Evolutionary conservation across 805 yeast genomes (phyloP).

Genomic region (Wickerhamomyces xylosicus): DNA sequence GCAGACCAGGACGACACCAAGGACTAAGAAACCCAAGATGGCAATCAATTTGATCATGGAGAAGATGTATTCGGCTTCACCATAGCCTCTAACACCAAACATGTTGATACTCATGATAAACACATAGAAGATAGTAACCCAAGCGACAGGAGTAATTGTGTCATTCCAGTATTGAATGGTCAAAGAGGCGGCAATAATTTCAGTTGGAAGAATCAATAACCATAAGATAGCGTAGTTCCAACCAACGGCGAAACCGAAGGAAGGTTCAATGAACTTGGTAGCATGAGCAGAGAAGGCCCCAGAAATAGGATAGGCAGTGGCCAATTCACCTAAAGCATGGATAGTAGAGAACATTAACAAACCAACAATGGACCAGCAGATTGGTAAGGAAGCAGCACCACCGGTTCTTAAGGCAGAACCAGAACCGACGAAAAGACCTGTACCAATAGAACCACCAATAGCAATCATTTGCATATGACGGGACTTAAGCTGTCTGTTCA

Average conservation of each 20-base stretch:
- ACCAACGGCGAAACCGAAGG: constrained; percentile 55
- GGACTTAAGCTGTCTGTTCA: constrained; percentile 40
- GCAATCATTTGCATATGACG: constrained; percentile 62
- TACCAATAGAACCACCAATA: constrained; percentile 60
- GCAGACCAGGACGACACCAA: constrained; percentile 37
- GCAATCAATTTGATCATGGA: constrained; percentile 39
- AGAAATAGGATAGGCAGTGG: constrained; percentile 50
- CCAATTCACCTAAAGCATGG: constrained; percentile 52
- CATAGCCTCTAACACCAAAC: constrained; percentile 46
- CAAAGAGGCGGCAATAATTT: constrained; percentile 43
- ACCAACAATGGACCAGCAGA: constrained; percentile 45
- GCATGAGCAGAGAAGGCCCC: constrained; percentile 60
- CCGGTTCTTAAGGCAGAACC: constrained; percentile 48
- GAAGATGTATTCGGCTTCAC: constrained; percentile 42
- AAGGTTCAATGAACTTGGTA: constrained; percentile 44
- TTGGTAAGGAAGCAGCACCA: constrained; percentile 56
- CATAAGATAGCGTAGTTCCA: constrained; percentile 47
- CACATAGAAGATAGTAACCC: constrained; percentile 40
- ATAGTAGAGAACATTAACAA: constrained; percentile 47
- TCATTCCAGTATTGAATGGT: constrained; percentile 42
- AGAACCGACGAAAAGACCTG: constrained; percentile 59
- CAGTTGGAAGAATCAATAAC: constrained; percentile 40
- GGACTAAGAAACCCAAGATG: constrained; percentile 41
- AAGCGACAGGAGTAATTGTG: constrained; percentile 34
- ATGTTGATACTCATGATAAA: constrained; percentile 36